Evolutionary conservation across 2,329 filamentous ascomycete species (phyloP).

Genomic region (Cytospora paraplurivora): DNA sequence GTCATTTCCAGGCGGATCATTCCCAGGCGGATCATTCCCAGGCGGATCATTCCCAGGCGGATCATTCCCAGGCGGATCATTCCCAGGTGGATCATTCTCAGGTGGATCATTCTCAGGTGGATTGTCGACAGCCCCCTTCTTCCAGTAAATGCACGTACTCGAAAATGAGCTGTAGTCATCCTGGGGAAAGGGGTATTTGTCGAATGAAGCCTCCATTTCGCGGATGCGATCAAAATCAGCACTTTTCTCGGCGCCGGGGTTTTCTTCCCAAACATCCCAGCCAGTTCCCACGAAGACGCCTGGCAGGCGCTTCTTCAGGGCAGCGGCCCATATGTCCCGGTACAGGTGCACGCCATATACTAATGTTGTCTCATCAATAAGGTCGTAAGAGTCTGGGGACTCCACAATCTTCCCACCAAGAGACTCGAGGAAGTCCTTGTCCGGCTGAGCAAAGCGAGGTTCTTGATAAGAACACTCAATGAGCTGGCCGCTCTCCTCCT

Average conservation of each 20-base stretch:
- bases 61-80: too few species aligned
- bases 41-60: too few species aligned
- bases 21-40: too few species aligned
- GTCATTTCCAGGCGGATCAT: too few species aligned
- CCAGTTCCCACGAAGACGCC: conserved; percentile 60
- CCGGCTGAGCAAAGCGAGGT: conserved; percentile 51
- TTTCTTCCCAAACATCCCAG: conserved; percentile 51
- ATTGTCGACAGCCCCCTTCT: conserved; percentile 10
- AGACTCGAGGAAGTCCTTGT: conserved; percentile 54
- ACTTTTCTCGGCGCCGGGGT: conserved; percentile 17
- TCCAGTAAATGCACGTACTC: conserved; percentile 46
- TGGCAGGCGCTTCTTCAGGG: conserved; percentile 51
- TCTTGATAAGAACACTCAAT: conserved; percentile 58
- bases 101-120: not conserved
- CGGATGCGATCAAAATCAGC: conserved; percentile 38
- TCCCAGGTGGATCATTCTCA: not conserved
- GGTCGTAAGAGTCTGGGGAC: conserved; percentile 54
- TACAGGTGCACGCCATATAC: conserved; percentile 67
- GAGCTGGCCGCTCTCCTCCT: conserved; percentile 31
- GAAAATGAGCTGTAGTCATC: conserved; percentile 45
- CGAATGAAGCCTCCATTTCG: conserved; percentile 38
- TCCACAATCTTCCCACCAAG: conserved; percentile 57
- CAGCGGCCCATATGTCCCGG: conserved; percentile 52
- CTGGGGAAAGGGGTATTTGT: conserved; percentile 41
- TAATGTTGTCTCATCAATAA: conserved; percentile 52